These are phyloP conservation scores for Podaxis rugospora DNA, from an alignment of 768 basidiomycete species.

Conservation along the genomic window DNA sequence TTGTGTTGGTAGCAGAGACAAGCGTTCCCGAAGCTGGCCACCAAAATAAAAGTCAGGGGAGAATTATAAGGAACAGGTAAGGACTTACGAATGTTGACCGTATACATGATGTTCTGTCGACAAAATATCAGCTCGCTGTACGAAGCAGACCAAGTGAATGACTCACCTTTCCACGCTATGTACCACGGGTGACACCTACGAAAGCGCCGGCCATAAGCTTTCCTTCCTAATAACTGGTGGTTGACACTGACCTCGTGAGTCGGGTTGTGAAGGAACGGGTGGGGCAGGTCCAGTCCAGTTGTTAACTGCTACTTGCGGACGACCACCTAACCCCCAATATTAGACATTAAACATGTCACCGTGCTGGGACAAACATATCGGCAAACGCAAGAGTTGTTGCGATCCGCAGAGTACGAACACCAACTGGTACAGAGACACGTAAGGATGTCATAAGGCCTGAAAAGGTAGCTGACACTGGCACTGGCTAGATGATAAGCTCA, in stretches of 20 bases:
- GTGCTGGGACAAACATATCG: conserved; percentile 14
- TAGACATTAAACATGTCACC: neutral
- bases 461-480: neutral
- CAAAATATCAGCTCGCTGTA: neutral
- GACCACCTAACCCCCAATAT: conserved; percentile 19
- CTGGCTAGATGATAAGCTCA: conserved; percentile 25
- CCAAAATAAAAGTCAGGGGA: neutral
- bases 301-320: conserved; percentile 28
- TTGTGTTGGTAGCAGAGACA: conserved; percentile 24
- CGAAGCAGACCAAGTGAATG: neutral
- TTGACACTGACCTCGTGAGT: conserved; percentile 22
- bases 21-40: conserved; percentile 25
- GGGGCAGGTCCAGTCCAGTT: conserved; percentile 27
- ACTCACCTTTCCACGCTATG: conserved; percentile 32
- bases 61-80: neutral
- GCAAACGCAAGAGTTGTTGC: conserved; percentile 33
- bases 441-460: neutral
- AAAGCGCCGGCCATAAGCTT: neutral
- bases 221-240: neutral
- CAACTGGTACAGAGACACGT: conserved; percentile 10
- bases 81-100: conserved; percentile 29
- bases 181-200: conserved; percentile 31
- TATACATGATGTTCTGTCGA: conserved; percentile 29
- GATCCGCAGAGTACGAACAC: conserved; percentile 31
- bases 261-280: conserved; percentile 26